Conservation (phyloP, 1,284 basidiomycete genomes). For the Cryptococcus sp. region DNA sequence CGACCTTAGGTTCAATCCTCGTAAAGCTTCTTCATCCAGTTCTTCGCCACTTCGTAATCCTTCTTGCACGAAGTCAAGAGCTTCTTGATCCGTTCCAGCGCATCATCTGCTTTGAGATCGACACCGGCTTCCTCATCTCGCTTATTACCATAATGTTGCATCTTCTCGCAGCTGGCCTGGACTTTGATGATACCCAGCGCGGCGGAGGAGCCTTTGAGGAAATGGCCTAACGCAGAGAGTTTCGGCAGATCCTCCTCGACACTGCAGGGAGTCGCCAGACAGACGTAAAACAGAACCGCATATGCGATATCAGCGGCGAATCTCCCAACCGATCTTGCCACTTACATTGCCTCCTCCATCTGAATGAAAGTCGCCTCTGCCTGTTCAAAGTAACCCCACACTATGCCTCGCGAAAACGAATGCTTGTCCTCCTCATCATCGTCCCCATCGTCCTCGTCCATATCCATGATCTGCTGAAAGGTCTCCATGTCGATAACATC, state of each 20-base stretch:
- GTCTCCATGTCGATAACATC: conserved; percentile 71
- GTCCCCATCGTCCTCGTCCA: conserved; percentile 74
- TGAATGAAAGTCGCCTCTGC: conserved; percentile 71
- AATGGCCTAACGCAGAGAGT: conserved; percentile 81
- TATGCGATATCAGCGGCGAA: too few species aligned
- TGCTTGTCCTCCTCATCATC: conserved; percentile 53
- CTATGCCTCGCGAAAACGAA: conserved; percentile 78
- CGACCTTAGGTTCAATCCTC: conserved; percentile 29
- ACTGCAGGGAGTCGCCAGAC: conserved; percentile 52
- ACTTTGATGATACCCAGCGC: conserved; percentile 82
- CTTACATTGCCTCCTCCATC: conserved; percentile 79
- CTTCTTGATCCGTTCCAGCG: conserved; percentile 64
- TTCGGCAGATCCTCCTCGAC: conserved; percentile 62
- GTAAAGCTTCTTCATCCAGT: conserved; percentile 61
- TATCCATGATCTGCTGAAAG: conserved; percentile 82
- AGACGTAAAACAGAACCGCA: not conserved
- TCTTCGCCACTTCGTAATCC: conserved; percentile 63
- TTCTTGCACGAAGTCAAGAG: conserved; percentile 61
- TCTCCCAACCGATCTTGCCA: conserved; percentile 23
- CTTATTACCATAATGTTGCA: conserved; percentile 76
- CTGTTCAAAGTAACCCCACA: conserved; percentile 77
- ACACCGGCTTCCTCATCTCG: conserved; percentile 54
- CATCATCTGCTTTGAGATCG: conserved; percentile 61
- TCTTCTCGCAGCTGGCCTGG: conserved; percentile 78
- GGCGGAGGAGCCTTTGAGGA: conserved; percentile 91